Evolutionary conservation across 805 yeast genomes (phyloP).

Genomic region (Metschnikowia sp.): DNA sequence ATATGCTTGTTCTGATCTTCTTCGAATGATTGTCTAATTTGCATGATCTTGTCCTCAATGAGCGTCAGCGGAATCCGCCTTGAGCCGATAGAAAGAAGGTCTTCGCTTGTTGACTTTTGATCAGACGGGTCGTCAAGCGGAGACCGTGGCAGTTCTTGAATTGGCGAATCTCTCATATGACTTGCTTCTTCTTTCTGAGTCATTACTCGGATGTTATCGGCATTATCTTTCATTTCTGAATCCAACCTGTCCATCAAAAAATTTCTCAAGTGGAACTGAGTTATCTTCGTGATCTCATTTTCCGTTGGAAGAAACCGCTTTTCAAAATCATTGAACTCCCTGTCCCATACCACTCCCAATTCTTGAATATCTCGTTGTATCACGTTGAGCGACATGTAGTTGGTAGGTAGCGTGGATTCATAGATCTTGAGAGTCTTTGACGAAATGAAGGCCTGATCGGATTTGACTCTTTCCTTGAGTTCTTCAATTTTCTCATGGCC

Average conservation of each 20-base stretch:
- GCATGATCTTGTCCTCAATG: constrained; percentile 19
- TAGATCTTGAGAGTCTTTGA: constrained; percentile 51
- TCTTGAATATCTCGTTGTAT: constrained; percentile 73
- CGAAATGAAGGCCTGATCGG: constrained; percentile 48
- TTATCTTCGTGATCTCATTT: constrained; percentile 84
- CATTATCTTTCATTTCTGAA: constrained; percentile 17
- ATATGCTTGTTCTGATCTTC: constrained; percentile 15
- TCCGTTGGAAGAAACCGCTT: constrained; percentile 80
- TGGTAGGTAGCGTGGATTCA: constrained; percentile 53
- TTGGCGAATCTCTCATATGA: neutral
- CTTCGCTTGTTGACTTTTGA: neutral
- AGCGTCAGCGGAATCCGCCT: constrained; percentile 17
- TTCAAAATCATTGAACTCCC: constrained; percentile 77
- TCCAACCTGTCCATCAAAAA: constrained; percentile 57
- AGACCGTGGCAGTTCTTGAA: neutral
- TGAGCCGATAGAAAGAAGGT: constrained; percentile 6
- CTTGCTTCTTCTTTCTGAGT: no score
- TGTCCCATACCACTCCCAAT: constrained; percentile 82
- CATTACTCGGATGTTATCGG: neutral
- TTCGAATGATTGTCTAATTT: constrained; percentile 18
- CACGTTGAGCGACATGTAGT: constrained; percentile 66
- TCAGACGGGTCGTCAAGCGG: neutral
- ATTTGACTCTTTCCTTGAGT: constrained; percentile 48
- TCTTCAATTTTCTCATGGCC: constrained; percentile 59
- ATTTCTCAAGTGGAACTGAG: constrained; percentile 80